phyloP scores from a whole-genome alignment of 2,329 filamentous ascomycete genomes.

The Penicillium crustosum region DNA sequence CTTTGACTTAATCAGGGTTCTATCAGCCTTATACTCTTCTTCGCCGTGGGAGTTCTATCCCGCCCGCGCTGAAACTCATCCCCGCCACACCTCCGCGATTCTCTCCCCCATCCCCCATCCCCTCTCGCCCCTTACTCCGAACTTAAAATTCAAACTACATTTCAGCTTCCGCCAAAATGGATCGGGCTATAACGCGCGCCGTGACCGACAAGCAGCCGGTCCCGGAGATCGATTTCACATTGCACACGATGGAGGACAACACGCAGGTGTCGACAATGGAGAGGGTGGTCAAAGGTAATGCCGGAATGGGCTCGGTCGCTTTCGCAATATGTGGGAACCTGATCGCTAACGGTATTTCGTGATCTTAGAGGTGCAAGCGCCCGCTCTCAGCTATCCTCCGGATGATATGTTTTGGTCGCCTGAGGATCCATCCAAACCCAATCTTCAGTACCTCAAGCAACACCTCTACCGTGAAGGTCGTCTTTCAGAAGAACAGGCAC shows the following conservation, averaged over 20 bases:
- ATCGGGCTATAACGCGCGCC: conserved; percentile 69
- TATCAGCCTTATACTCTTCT: conserved; percentile 5
- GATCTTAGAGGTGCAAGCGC: conserved; percentile 85
- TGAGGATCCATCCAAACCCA: conserved; percentile 80
- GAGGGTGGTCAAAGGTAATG: conserved; percentile 93
- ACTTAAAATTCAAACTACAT: conserved; percentile 2
- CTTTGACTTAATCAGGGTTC: neutral
- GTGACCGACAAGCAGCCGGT: conserved; percentile 93
- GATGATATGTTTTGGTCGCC: conserved; percentile 94
- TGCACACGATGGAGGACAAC: conserved; percentile 98
- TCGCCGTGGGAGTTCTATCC: conserved; percentile 14
- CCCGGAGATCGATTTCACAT: conserved; percentile 96
- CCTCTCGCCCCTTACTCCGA: conserved; percentile 9
- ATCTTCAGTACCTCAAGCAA: conserved; percentile 92
- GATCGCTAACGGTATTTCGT: conserved; percentile 21
- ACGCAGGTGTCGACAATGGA: conserved; percentile 92
- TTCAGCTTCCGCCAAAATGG: conserved; percentile 36
- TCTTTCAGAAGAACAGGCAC: conserved; percentile 92
- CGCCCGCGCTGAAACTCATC: conserved; percentile 12
- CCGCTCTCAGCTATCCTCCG: conserved; percentile 86
- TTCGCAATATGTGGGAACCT: neutral
- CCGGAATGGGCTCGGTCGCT: conserved; percentile 7
- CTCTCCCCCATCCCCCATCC: neutral
- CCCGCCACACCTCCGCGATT: conserved; percentile 18
- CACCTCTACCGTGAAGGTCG: conserved; percentile 98